A percentile compares a stretch with the other conserved stretches of the same genome.
Conservation (phyloP, 306 rosid genomes). For the Ziziphus jujuba region DNA sequence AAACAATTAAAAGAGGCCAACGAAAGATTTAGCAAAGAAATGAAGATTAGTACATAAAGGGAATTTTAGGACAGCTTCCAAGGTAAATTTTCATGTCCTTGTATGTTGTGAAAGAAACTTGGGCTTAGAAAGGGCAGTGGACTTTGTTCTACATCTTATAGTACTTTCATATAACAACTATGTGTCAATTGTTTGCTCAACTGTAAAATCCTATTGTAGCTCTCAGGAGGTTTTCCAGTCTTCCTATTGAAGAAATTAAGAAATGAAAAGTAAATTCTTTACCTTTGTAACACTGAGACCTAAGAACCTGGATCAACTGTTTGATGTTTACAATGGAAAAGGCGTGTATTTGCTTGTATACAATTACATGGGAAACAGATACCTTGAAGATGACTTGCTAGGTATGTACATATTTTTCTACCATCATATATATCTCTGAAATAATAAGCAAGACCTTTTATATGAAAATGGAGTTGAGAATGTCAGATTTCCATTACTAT, state of each 20-base stretch:
- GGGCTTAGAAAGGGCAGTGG: too few relatives aligned
- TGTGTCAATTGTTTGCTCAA: neutral
- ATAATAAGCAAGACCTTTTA: too few relatives aligned
- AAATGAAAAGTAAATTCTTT: neutral
- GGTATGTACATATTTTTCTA: too few relatives aligned
- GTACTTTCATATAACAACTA: neutral
- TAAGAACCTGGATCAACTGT: neutral
- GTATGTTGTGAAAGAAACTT: too few relatives aligned
- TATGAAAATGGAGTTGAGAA: too few relatives aligned
- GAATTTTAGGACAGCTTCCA: neutral
- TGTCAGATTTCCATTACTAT: too few relatives aligned
- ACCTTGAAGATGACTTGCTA: conserved; percentile 15
- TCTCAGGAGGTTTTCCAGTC: conserved; percentile 14
- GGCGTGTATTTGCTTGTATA: conserved; percentile 1
- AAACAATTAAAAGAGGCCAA: conserved; percentile 2
- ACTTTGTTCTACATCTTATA: neutral
- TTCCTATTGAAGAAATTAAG: neutral
- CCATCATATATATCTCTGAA: too few relatives aligned
- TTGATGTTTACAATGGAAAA: neutral
- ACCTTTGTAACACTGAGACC: neutral
- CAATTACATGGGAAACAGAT: conserved; percentile 15
- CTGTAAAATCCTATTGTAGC: neutral
- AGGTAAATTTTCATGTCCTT: conserved; percentile 15
- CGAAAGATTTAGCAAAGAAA: neutral
- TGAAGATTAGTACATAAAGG: conserved; percentile 9